Conservation (phyloP, 208 protist species). For the Leishmania tarentolae region DNA sequence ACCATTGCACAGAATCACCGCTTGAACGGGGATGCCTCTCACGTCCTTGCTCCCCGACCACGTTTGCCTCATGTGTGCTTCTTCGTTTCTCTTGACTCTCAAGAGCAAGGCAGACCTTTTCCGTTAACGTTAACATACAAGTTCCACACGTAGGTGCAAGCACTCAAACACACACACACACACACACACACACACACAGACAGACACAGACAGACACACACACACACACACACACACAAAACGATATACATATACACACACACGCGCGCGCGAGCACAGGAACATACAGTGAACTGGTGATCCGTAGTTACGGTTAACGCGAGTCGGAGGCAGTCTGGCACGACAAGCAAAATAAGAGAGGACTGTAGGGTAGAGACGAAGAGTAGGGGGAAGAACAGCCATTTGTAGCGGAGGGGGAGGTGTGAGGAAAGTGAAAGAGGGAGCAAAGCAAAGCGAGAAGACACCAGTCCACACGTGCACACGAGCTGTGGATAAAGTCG, state of each 20-base stretch:
- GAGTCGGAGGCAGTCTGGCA: neutral
- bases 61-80: neutral
- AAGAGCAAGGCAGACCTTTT: neutral
- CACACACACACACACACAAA: neutral
- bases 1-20: too few species aligned
- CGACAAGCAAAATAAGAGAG: neutral
- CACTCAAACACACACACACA: neutral
- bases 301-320: neutral
- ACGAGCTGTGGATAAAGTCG: neutral
- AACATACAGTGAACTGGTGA: neutral
- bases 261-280: too few species aligned
- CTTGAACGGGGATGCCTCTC: neutral
- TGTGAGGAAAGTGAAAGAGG: neutral
- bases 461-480: neutral
- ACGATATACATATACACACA: constrained; percentile 7
- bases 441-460: neutral
- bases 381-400: neutral
- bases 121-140: neutral
- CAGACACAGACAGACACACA: neutral
- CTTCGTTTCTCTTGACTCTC: neutral
- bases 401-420: neutral
- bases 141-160: neutral
- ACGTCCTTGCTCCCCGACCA: neutral
- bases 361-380: neutral
- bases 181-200: neutral